Percentiles rank a stretch among this genome's conserved stretches.
Conservation (phyloP, 2,329 filamentous ascomycete genomes). For the Aureobasidium sp. region DNA sequence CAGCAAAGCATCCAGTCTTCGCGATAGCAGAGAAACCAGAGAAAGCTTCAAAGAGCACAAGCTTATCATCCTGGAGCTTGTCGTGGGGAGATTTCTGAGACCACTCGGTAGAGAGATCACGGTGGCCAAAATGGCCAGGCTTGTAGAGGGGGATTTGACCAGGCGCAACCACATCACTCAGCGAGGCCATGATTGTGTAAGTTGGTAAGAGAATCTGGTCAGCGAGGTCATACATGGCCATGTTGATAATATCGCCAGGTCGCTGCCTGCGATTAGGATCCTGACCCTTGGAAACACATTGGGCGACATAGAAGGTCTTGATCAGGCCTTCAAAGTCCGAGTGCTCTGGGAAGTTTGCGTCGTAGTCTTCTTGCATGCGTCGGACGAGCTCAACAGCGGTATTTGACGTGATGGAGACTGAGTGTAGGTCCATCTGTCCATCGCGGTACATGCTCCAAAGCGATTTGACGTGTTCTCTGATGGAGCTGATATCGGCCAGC, state of each 20-base stretch:
- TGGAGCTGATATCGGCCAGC: neutral
- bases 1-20: neutral
- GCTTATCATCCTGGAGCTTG: neutral
- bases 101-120: neutral
- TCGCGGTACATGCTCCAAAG: neutral
- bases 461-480: neutral
- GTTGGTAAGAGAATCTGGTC: neutral
- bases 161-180: neutral
- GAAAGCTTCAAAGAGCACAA: neutral
- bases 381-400: neutral
- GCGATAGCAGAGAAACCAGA: neutral
- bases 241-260: neutral
- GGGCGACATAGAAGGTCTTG: neutral
- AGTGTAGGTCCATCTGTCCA: neutral
- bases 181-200: neutral
- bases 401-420: neutral
- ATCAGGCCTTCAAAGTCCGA: neutral
- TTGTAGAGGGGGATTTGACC: neutral
- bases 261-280: neutral
- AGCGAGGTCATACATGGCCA: neutral
- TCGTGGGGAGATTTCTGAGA: neutral
- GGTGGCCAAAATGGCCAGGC: neutral
- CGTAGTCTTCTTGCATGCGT: conserved; percentile 1
- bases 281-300: neutral
- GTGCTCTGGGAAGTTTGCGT: neutral